A percentile compares a stretch with the other conserved stretches of the same genome.
Evolutionary conservation across 768 basidiomycete genomes (phyloP).

Genomic region (Tephrocybe sp.): DNA sequence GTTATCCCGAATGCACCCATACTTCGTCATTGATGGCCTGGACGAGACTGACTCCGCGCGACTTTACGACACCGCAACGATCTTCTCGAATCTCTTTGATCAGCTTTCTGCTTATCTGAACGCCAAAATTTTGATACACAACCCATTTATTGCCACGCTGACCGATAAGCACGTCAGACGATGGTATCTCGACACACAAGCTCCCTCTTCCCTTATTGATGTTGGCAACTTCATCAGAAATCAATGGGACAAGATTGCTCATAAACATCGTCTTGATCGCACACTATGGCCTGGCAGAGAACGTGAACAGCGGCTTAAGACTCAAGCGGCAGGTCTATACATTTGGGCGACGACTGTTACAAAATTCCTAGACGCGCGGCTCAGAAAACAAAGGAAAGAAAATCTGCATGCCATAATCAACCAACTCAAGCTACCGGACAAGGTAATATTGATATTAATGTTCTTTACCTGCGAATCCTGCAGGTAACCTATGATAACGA

Average conservation of each 20-base stretch:
- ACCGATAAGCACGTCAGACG: conserved; percentile 10
- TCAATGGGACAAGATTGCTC: conserved; percentile 5
- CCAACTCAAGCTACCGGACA: conserved; percentile 1
- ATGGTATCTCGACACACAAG: conserved; percentile 15
- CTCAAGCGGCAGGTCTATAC: conserved; percentile 10
- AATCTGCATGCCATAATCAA: conserved; percentile 10
- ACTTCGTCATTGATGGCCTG: conserved; percentile 18
- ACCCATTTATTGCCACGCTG: conserved; percentile 9
- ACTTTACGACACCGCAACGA: conserved; percentile 8
- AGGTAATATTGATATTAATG: conserved; percentile 12
- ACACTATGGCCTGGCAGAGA: conserved; percentile 10
- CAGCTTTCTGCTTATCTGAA: conserved; percentile 5
- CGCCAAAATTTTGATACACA: conserved; percentile 14
- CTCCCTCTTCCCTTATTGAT: conserved; percentile 10
- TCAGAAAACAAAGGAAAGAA: conserved; percentile 6
- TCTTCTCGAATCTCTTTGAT: conserved; percentile 12
- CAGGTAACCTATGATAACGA: background rate
- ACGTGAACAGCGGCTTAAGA: background rate
- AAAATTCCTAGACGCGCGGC: conserved; percentile 8
- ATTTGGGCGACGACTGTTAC: conserved; percentile 15
- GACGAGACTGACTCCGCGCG: conserved; percentile 14
- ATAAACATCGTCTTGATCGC: conserved; percentile 8
- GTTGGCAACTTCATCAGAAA: conserved; percentile 7
- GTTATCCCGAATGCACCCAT: conserved; percentile 7
- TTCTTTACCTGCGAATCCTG: conserved; percentile 7